These are phyloP conservation scores for Brassica napus DNA, from an alignment of 345 rosid species.

Conservation along the genomic window DNA sequence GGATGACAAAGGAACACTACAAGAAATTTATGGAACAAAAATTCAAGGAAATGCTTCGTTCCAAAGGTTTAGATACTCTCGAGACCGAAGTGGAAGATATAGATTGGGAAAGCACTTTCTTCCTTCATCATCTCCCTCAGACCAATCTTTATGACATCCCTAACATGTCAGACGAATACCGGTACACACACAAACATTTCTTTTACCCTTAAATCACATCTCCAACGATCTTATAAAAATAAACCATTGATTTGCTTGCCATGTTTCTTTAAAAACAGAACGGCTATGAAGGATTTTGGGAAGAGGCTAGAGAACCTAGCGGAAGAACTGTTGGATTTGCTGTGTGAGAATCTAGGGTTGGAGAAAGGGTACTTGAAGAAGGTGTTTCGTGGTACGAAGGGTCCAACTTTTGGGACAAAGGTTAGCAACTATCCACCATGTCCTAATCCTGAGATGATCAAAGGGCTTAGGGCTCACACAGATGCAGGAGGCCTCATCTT, in stretches of 20 bases:
- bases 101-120: constrained; percentile 89
- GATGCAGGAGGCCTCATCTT: constrained; percentile 94
- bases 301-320: constrained; percentile 60
- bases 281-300: constrained; percentile 62
- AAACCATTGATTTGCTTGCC: not conserved
- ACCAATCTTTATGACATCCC: constrained; percentile 62
- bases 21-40: constrained; percentile 59
- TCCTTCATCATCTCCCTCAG: constrained; percentile 61
- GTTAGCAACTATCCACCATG: constrained; percentile 94
- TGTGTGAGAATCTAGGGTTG: constrained; percentile 79
- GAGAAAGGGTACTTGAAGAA: constrained; percentile 79
- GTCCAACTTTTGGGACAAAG: constrained; percentile 83
- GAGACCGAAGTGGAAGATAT: constrained; percentile 56
- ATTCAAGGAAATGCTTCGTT: constrained; percentile 66
- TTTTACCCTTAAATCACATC: not conserved
- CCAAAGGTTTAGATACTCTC: constrained; percentile 56
- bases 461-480: constrained; percentile 93
- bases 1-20: constrained; percentile 68
- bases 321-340: constrained; percentile 58
- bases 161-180: constrained; percentile 56
- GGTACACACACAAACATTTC: constrained; percentile 31
- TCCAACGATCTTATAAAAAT: not conserved
- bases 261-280: constrained; percentile 40
- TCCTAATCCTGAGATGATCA: constrained; percentile 84
- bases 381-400: constrained; percentile 63